Base-by-base conservation (phyloP, 2,329 filamentous ascomycete species). In the Ceratocystis smalleyi region DNA sequence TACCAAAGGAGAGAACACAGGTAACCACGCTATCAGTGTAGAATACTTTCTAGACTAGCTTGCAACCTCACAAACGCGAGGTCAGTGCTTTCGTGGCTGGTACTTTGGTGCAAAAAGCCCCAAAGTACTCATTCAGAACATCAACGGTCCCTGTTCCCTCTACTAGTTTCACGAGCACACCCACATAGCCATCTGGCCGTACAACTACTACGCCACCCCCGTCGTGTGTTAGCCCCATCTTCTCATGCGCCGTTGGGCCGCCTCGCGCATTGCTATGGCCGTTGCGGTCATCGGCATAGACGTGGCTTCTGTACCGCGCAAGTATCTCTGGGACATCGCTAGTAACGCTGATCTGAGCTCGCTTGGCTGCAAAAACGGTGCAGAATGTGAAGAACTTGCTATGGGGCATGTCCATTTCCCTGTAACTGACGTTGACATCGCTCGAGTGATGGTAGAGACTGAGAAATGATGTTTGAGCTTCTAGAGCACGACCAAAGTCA, bases 151-250 rank as follows among this genome's bases (percentile, higher is more conserved):
- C 89, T 65, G 75, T 83, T 0, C 91, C 91, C 73, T 92, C 86
- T 1, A 82, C 85, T 24, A 96, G 76, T 69, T 79, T 79, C 10
- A 88, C 82, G 3, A 91, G 87, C 67, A 89, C 81, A 24, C 87
- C 89, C 32, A 96, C 86, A 73, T 96, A 94, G 6, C 90, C 90
- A 73, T 96, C 91, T 0, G 91, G 91, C 55, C 91, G 78, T 6
- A 95, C 88, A 8, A 96, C 87, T 1, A 95, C 85, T 1, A 96
- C 82, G 65, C 87, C 90, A 10, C 90, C 90, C 67, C 77, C 80
- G 67, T 88, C 83, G 70, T 86, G 78, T 68, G 87, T 81, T 30
- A 96, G 73, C 0, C 91, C 91, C 79, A 95, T 87, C 79, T 95
- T 96, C 51, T 86, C 85, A 74, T 96, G 91, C 10, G 89, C 85